Conservation (phyloP, 208 protist species). For the Leishmania lainsoni region DNA sequence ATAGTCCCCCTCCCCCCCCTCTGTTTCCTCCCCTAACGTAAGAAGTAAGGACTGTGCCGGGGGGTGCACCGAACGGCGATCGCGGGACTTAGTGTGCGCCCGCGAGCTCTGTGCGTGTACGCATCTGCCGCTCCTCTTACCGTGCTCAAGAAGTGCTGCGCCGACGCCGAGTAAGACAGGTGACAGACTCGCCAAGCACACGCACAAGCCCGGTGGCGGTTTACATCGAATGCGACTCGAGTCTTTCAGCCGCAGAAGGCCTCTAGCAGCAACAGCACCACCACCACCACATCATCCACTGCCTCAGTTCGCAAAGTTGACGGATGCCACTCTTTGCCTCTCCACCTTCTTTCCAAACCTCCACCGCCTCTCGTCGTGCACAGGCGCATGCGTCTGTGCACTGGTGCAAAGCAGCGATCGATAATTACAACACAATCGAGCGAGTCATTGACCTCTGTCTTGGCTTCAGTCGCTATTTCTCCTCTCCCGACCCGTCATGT, state of each 20-base stretch:
- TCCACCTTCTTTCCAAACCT: background rate
- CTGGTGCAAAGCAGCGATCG: background rate
- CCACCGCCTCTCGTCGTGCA: background rate
- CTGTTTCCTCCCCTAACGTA: background rate
- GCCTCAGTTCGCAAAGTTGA: too few relatives aligned
- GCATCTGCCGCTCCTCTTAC: background rate
- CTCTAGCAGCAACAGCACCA: background rate
- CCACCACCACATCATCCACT: background rate
- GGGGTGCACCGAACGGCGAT: background rate
- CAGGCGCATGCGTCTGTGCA: background rate
- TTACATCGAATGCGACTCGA: background rate
- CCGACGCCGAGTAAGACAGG: background rate
- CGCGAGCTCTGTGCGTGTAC: background rate
- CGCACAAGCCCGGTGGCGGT: background rate
- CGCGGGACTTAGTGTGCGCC: background rate
- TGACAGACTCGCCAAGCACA: background rate
- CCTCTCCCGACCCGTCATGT: slow-evolving; percentile 36
- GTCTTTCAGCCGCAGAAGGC: background rate
- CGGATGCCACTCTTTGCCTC: too few relatives aligned
- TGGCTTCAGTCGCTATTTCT: background rate
- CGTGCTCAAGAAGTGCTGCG: background rate
- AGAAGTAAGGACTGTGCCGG: background rate
- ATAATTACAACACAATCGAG: background rate
- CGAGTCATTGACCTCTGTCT: background rate
- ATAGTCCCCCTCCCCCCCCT: background rate